These are phyloP conservation scores for Ceratobasidium theobromae DNA, from an alignment of 1,284 basidiomycete genomes.

Conservation along the genomic window DNA sequence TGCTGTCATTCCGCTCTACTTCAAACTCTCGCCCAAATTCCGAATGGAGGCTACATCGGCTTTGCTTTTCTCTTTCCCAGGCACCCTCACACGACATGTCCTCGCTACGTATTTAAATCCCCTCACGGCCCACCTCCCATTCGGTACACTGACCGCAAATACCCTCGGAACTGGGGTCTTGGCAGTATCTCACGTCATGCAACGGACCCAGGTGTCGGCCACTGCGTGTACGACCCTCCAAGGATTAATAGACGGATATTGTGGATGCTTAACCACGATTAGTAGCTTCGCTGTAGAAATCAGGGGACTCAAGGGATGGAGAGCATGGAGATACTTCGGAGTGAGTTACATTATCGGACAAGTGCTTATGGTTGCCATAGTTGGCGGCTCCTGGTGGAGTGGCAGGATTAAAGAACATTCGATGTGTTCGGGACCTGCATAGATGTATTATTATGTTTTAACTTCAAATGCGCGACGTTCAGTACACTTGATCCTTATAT, in stretches of 20 bases:
- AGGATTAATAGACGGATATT: slow-evolving; percentile 88
- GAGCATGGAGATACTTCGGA: slow-evolving; percentile 66
- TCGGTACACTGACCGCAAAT: slow-evolving; percentile 90
- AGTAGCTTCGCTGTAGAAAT: slow-evolving; percentile 91
- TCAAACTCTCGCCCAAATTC: slow-evolving; percentile 65
- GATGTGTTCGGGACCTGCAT: slow-evolving; percentile 47
- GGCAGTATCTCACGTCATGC: slow-evolving; percentile 68
- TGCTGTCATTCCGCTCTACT: slow-evolving; percentile 72
- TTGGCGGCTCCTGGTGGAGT: slow-evolving; percentile 70
- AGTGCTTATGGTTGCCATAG: slow-evolving; percentile 68
- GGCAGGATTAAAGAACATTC: slow-evolving; percentile 45
- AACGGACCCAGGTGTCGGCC: slow-evolving; percentile 51
- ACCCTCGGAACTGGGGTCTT: slow-evolving; percentile 76
- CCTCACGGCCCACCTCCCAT: slow-evolving; percentile 63
- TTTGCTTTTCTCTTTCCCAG: slow-evolving; percentile 88
- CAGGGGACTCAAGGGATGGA: slow-evolving; percentile 56
- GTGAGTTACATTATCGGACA: slow-evolving; percentile 74
- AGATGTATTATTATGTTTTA: not conserved
- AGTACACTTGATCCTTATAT: too few relatives aligned
- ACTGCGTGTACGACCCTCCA: slow-evolving; percentile 69
- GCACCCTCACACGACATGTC: slow-evolving; percentile 81
- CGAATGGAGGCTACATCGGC: slow-evolving; percentile 83
- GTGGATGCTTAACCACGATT: slow-evolving; percentile 92
- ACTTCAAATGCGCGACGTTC: not conserved
- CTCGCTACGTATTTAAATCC: slow-evolving; percentile 75